phyloP scores from a whole-genome alignment of 805 yeast species.

The Wickerhamomyces xylosicus region DNA sequence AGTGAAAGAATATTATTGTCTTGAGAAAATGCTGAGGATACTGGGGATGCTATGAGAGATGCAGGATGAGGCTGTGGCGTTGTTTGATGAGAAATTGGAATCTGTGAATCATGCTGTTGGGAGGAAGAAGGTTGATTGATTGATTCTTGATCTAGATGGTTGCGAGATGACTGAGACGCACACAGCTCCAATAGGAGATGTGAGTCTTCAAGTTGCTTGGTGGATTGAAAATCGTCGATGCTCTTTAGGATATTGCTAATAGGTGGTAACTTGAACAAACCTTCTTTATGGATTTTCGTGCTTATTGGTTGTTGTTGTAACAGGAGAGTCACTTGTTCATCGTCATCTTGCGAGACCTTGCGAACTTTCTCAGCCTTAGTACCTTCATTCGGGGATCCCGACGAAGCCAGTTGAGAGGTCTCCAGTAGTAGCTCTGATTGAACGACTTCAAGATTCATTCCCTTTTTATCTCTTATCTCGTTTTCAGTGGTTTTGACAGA shows the following conservation, averaged over 20 bases:
- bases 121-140: no score
- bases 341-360: no score
- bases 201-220: slow-evolving; percentile 20
- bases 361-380: no score
- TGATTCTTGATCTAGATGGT: no score
- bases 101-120: no score
- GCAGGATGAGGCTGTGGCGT: background rate
- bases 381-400: no score
- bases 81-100: background rate
- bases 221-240: slow-evolving; percentile 19
- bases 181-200: slow-evolving; percentile 15
- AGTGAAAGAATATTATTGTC: background rate
- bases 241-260: slow-evolving; percentile 16
- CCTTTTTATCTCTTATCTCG: no score
- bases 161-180: background rate
- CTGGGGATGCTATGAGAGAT: background rate
- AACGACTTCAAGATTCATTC: no score
- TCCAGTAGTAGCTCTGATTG: no score
- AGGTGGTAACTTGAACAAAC: slow-evolving; percentile 12
- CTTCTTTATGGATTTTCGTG: background rate
- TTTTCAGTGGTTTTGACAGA: no score
- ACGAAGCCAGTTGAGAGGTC: no score
- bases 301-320: background rate
- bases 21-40: background rate
- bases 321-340: background rate